Conservation (phyloP, 768 basidiomycete genomes). For the Boletus bicolor region DNA sequence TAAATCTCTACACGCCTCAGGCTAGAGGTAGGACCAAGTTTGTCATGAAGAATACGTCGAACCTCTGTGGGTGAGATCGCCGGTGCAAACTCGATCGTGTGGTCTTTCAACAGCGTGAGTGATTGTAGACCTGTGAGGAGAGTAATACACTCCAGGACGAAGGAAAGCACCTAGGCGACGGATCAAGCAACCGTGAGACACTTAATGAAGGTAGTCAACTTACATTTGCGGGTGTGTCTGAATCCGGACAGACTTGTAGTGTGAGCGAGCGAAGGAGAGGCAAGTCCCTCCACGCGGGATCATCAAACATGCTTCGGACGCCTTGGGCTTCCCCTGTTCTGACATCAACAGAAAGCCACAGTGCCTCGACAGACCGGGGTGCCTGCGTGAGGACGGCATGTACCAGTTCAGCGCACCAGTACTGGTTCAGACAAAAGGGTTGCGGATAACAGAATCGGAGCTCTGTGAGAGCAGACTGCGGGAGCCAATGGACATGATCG, state of each 20-base stretch:
- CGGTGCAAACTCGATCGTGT: too few relatives aligned
- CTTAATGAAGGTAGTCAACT: neutral
- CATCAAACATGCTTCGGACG: neutral
- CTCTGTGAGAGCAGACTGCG: conserved; percentile 1
- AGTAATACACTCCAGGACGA: neutral
- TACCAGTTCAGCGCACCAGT: neutral
- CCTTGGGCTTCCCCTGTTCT: neutral
- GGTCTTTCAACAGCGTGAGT: neutral
- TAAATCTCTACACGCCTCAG: neutral
- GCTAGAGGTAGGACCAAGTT: neutral
- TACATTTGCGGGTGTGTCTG: neutral
- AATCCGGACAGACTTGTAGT: neutral
- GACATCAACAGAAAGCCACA: neutral
- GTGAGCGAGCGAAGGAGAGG: conserved; percentile 10
- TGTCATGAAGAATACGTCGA: neutral
- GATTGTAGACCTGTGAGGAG: neutral
- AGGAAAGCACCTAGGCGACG: neutral
- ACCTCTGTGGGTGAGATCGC: neutral
- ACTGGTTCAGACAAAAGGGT: neutral
- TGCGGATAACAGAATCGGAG: neutral
- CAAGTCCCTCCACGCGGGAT: neutral
- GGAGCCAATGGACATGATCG: neutral
- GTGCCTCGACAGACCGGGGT: neutral
- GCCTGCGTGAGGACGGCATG: neutral
- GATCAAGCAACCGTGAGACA: neutral